phyloP scores from a whole-genome alignment of 1,139 yeast species.

The Yamadazyma atlantica region DNA sequence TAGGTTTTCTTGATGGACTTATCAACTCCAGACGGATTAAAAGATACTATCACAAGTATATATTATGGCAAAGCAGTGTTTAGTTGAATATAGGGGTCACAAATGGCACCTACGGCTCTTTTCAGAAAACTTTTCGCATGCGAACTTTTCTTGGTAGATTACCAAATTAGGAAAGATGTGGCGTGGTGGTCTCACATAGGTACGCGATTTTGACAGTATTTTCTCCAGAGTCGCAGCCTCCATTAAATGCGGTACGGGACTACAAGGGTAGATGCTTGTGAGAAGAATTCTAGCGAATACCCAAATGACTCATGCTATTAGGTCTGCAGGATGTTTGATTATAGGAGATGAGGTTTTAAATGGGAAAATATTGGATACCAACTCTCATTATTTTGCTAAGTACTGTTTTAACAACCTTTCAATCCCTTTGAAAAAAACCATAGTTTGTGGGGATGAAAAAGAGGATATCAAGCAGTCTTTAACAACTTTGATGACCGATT shows the following conservation, averaged over 20 bases:
- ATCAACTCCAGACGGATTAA: neutral
- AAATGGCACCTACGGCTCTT: neutral
- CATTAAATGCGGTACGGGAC: no score
- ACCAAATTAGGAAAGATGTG: neutral
- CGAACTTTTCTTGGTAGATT: neutral
- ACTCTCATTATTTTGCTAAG: conserved; percentile 69
- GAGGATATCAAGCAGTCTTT: conserved; percentile 60
- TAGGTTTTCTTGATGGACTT: neutral
- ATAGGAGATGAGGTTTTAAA: conserved; percentile 88
- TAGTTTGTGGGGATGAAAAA: conserved; percentile 77
- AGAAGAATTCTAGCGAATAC: neutral
- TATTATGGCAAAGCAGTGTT: neutral
- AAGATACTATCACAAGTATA: neutral
- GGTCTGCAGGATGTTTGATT: conserved; percentile 49
- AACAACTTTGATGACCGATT: conserved; percentile 41
- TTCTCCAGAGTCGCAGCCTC: no score
- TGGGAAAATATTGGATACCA: conserved; percentile 82
- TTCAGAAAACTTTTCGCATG: neutral
- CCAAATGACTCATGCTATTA: conserved; percentile 11
- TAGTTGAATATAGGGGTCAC: no score
- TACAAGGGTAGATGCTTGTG: neutral
- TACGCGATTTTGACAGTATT: no score
- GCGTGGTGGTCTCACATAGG: neutral
- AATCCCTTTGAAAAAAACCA: conserved; percentile 62
- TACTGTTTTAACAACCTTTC: conserved; percentile 54